phyloP scores from a whole-genome alignment of 345 rosid species.

The Rhodamnia argentea region DNA sequence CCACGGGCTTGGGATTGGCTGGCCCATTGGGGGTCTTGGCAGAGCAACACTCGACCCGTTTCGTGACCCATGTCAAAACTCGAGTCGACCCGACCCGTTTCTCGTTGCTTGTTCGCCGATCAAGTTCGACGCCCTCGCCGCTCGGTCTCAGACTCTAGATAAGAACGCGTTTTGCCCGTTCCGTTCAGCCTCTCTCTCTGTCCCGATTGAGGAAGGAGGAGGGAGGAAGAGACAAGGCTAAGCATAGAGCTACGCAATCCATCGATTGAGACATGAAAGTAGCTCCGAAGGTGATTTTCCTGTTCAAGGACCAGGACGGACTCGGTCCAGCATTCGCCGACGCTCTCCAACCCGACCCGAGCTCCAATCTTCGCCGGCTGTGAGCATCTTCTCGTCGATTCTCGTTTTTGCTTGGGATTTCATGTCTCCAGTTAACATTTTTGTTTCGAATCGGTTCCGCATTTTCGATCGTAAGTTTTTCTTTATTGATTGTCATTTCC shows the following conservation, averaged over 20 bases:
- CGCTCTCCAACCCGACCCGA: constrained; percentile 35
- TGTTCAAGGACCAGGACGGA: constrained; percentile 41
- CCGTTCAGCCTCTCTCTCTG: neutral
- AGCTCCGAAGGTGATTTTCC: constrained; percentile 41
- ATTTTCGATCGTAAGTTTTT: neutral
- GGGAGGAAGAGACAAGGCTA: neutral
- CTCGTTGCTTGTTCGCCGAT: neutral
- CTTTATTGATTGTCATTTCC: neutral
- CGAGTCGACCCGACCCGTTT: neutral
- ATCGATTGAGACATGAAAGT: constrained; percentile 30
- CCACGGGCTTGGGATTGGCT: neutral
- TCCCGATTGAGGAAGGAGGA: neutral
- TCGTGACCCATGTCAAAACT: neutral
- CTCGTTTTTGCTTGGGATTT: neutral
- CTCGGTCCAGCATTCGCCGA: constrained; percentile 30
- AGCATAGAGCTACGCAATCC: neutral
- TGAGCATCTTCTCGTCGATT: constrained; percentile 12
- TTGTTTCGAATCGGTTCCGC: neutral
- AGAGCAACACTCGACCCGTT: neutral
- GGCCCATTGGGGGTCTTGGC: neutral
- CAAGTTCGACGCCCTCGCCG: neutral
- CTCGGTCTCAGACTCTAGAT: neutral
- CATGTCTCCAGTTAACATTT: neutral
- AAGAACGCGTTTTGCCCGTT: neutral
- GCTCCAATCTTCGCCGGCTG: constrained; percentile 34